Evolutionary conservation across 345 rosid genomes (phyloP).

Genomic region (Salix purpurea): DNA sequence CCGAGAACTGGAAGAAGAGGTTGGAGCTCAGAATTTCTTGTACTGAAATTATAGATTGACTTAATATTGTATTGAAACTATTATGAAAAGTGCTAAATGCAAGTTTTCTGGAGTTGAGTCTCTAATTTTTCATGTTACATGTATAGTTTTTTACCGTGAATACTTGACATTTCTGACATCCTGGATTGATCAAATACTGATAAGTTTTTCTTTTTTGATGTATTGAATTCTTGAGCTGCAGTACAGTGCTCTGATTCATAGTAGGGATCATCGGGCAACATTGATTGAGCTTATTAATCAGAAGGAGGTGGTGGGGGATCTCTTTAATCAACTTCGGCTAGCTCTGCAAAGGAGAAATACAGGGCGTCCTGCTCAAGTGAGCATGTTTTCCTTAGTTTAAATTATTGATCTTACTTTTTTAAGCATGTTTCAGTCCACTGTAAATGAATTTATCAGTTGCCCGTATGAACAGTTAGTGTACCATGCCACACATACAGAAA

Average conservation of each 20-base stretch:
- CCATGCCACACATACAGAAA: neutral
- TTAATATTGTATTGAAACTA: neutral
- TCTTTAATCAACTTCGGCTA: slow-evolving; percentile 87
- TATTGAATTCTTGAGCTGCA: slow-evolving; percentile 31
- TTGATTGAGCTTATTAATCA: slow-evolving; percentile 81
- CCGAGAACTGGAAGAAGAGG: slow-evolving; percentile 97
- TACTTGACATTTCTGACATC: neutral
- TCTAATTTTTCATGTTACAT: neutral
- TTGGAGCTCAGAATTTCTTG: slow-evolving; percentile 7
- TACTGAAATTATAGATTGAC: neutral
- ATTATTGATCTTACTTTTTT: neutral
- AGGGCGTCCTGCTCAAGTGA: slow-evolving; percentile 91
- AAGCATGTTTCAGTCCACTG: neutral
- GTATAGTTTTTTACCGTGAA: neutral
- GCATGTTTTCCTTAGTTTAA: slow-evolving; percentile 16
- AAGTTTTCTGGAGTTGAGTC: neutral
- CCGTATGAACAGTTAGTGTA: neutral
- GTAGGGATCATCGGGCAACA: slow-evolving; percentile 58
- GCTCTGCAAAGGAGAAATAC: slow-evolving; percentile 71
- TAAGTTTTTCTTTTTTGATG: neutral
- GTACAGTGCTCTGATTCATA: slow-evolving; percentile 74
- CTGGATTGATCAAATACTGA: slow-evolving; percentile 4
- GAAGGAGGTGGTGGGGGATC: slow-evolving; percentile 87
- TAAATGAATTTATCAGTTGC: neutral
- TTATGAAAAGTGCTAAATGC: neutral